Conservation (phyloP, 192 early-diverging fungal genomes). For the Backusella sp. region DNA sequence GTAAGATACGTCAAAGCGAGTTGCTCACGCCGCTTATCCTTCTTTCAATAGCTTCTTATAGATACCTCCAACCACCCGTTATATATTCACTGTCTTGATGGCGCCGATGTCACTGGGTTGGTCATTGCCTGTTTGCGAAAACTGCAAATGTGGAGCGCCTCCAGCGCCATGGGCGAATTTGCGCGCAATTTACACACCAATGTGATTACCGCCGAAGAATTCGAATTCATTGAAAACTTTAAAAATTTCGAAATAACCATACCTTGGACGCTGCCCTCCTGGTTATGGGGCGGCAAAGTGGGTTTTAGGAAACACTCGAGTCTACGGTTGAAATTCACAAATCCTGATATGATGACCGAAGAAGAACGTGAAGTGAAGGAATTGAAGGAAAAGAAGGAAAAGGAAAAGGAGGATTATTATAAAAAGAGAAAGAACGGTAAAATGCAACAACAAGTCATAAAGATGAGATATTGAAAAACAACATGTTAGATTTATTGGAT, state of each 20-base stretch:
- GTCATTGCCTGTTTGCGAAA: conserved; percentile 86
- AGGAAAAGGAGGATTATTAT: conserved; percentile 34
- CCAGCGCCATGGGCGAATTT: conserved; percentile 72
- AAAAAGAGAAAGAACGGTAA: conserved; percentile 23
- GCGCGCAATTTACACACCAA: conserved; percentile 54
- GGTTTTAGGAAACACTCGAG: conserved; percentile 67
- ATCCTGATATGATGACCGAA: conserved; percentile 37
- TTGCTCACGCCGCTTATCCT: not conserved
- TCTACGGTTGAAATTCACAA: conserved; percentile 57
- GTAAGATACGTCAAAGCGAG: conserved; percentile 11
- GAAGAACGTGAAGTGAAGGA: conserved; percentile 32
- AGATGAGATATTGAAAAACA: not conserved
- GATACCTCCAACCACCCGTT: conserved; percentile 72
- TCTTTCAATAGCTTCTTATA: conserved; percentile 58
- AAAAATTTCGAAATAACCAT: conserved; percentile 58
- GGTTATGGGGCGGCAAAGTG: conserved; percentile 70
- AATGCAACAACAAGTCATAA: too few relatives aligned
- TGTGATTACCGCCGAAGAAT: conserved; percentile 65
- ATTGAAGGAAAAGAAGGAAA: conserved; percentile 27
- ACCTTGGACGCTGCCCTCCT: conserved; percentile 52
- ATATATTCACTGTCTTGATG: conserved; percentile 91
- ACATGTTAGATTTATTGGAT: conserved; percentile 30
- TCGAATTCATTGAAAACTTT: conserved; percentile 80
- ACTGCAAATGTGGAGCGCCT: conserved; percentile 84
- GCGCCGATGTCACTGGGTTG: conserved; percentile 81